Evolutionary conservation across 2,329 filamentous ascomycete genomes (phyloP).

Genomic region (Tolypocladium tundrense): DNA sequence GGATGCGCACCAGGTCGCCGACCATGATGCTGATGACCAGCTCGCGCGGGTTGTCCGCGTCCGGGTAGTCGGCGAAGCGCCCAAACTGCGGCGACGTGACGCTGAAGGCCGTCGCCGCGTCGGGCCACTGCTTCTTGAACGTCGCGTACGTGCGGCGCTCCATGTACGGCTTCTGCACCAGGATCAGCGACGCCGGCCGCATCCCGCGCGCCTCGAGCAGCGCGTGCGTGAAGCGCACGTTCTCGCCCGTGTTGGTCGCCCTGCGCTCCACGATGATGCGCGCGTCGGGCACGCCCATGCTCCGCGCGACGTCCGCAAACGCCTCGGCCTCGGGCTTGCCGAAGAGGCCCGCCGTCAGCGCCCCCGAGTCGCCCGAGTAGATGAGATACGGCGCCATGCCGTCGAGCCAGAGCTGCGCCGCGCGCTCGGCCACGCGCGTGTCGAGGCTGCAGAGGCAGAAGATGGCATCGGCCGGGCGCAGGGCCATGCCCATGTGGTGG

Average conservation of each 20-base stretch:
- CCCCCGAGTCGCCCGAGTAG: constrained; percentile 32
- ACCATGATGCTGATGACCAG: constrained; percentile 34
- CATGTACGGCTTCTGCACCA: constrained; percentile 41
- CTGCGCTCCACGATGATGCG: constrained; percentile 27
- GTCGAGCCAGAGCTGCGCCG: constrained; percentile 30
- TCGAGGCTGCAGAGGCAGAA: constrained; percentile 39
- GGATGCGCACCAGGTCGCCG: constrained; percentile 31
- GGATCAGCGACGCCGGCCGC: constrained; percentile 20
- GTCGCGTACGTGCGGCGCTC: constrained; percentile 35
- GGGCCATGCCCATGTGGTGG: constrained; percentile 28
- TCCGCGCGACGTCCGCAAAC: constrained; percentile 29
- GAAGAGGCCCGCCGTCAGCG: constrained; percentile 28
- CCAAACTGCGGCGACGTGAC: constrained; percentile 29
- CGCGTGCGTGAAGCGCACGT: constrained; percentile 31
- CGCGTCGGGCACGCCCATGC: constrained; percentile 27
- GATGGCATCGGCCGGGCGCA: constrained; percentile 26
- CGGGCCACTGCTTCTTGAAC: constrained; percentile 35
- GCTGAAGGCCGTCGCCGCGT: constrained; percentile 18
- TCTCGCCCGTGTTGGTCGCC: constrained; percentile 36
- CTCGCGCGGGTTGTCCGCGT: constrained; percentile 28
- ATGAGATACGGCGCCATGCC: constrained; percentile 28
- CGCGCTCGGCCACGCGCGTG: constrained; percentile 30
- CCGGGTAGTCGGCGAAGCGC: constrained; percentile 28
- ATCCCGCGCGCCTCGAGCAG: constrained; percentile 20
- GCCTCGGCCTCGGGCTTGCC: constrained; percentile 29